Evolutionary conservation across 192 early-diverging fungal genomes (phyloP), one percentile per base, ranked within the genome.

Genomic region (Diversispora epigaea): DNA sequence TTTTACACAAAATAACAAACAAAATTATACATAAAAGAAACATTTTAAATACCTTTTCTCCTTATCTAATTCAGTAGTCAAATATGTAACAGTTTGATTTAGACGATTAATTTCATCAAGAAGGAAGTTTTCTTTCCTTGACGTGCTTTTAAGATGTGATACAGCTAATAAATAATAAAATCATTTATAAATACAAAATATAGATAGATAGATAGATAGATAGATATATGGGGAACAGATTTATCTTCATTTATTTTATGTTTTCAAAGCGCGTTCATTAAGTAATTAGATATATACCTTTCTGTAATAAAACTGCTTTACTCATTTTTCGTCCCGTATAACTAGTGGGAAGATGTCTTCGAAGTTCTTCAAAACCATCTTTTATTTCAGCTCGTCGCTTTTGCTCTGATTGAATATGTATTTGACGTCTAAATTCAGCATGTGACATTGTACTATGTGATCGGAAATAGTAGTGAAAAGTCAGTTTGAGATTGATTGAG

Each of bases 361-460:
- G 73, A 22, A 83, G 68, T 70, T 83, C 80, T 72, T 83, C 82
- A 76, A 83, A 83, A 2, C 82, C 82, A 76, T 83, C 82, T 66
- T 83, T 83, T 32, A 83, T 83, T 64, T 83, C 80, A 17, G 82
- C 82, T 47, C 82, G 82, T 71, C 82, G 76, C 73, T 77, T 80
- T 63, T 83, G 82, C 52, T 83, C 82, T 54, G 82, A 83, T 71
- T 83, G 82, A 67, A 83, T 83, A 73, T 83, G 82, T 46, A 83
- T 80, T 70, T 79, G 82, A 12, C 82, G 80, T 44, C 82, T 80
- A 65, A 81, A 55, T 55, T 83, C 82, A 21, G 79, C 77, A 74
- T 73, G 80, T 64, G 68, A 80, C 55, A 74, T 22, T 17, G 61
- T 25, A 55, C 73, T 75, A 75, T 32, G 0, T 32, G 0, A 32